Percentiles rank a stretch among this genome's conserved stretches.
phyloP scores from a whole-genome alignment of 2,329 filamentous ascomycete genomes.

The Penicillium sp. region DNA sequence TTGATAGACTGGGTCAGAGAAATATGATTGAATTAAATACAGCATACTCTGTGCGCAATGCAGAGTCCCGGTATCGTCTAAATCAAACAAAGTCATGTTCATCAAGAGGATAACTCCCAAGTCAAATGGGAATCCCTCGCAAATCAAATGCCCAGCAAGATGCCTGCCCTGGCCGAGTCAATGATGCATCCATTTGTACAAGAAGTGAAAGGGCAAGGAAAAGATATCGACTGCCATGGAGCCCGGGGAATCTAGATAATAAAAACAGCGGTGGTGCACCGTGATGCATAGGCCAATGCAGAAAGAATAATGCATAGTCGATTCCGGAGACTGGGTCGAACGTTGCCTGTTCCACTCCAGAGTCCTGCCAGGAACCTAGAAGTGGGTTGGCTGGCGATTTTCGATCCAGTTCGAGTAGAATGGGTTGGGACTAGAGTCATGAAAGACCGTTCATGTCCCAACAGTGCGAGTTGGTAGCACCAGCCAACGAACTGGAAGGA shows the following conservation, averaged over 20 bases:
- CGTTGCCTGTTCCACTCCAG: no score
- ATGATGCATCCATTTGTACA: slow-evolving; percentile 15
- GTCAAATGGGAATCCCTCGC: neutral
- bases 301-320: no score
- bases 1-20: no score
- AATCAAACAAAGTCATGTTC: slow-evolving; percentile 12
- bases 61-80: slow-evolving; percentile 16
- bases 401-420: no score
- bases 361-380: no score
- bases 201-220: slow-evolving; percentile 1
- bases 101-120: no score
- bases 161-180: slow-evolving; percentile 6
- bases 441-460: neutral
- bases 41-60: neutral
- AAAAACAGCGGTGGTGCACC: slow-evolving; percentile 12
- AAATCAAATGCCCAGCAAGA: slow-evolving; percentile 3
- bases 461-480: no score
- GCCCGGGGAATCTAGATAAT: slow-evolving; percentile 23
- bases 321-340: no score
- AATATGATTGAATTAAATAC: neutral
- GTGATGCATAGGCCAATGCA: slow-evolving; percentile 5
- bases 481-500: no score
- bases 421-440: slow-evolving; percentile 1
- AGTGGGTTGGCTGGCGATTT: no score
- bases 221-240: slow-evolving; percentile 14